Conservation (phyloP, 768 basidiomycete genomes). For the Phanerodontia chrysosporium region DNA sequence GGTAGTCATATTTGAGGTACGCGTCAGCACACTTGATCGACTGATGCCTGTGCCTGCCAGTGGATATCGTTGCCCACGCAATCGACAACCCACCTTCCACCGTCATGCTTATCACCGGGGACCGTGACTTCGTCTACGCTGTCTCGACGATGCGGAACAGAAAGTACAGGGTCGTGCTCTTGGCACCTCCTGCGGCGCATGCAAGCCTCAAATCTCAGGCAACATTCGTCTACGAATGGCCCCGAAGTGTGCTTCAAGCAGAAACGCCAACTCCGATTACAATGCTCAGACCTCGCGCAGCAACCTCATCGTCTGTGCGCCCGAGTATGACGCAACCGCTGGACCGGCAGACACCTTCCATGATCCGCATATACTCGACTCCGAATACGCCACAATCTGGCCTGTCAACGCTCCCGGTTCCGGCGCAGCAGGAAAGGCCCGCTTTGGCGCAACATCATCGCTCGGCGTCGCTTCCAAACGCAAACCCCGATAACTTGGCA, state of each 20-base stretch:
- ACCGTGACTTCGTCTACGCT: constrained; percentile 65
- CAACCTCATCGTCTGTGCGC: not conserved
- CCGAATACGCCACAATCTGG: not conserved
- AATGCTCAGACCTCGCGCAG: not conserved
- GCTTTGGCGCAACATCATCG: not conserved
- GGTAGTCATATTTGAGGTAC: not conserved
- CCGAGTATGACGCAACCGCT: not conserved
- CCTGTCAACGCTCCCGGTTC: not conserved
- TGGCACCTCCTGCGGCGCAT: constrained; percentile 38
- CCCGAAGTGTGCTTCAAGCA: constrained; percentile 46
- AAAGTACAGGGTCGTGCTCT: constrained; percentile 10
- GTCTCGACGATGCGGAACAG: constrained; percentile 42
- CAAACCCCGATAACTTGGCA: not conserved
- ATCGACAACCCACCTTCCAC: constrained; percentile 54
- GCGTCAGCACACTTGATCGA: not conserved
- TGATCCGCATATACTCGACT: not conserved
- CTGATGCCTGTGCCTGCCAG: constrained; percentile 32
- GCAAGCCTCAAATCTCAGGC: constrained; percentile 50
- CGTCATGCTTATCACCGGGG: constrained; percentile 60
- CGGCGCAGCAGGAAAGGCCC: not conserved
- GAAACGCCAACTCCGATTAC: constrained; percentile 28
- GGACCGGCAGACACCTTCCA: not conserved
- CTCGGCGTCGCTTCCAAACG: not conserved
- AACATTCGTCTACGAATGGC: constrained; percentile 51
- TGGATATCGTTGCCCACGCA: constrained; percentile 66